Base-by-base conservation (phyloP, 768 basidiomycete genomes). In the Leucosporidium creatinivorum region DNA sequence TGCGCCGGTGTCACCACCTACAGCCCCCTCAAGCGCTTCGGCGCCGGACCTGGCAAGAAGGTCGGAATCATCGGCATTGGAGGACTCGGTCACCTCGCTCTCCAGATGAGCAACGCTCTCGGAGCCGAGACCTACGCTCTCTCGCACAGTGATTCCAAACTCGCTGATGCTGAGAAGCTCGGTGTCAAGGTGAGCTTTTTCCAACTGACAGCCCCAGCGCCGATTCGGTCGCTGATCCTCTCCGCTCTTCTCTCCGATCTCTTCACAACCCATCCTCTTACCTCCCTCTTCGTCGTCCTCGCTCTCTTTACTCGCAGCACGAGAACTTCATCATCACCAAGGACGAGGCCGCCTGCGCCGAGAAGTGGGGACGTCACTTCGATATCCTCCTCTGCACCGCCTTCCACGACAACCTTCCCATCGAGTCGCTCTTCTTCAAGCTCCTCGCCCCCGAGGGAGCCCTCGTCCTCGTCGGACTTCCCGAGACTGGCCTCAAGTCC, bases 61-160 rank as follows among this genome's bases (percentile, higher is more conserved):
- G 84, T 89, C 68, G 87, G 85, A 48, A 75, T 88, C 51, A 80
- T 87, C 70, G 86, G 86, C 39, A 81, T 88, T 28, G 86, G 86
- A 50, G 86, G 86, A 30, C 79, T 86, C 25, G 75, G 75, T 28
- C 70, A 75, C 66, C 68, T 66, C 25, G 71, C 33, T n/a, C 25
- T 72, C 10, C 63, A 72, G 58, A 51, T 64, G 48, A 70, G 68
- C 18, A 56, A 44, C 15, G 83, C 71, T 4, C 60, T 72, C 58
- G 71, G 67, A 8, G 50, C 51, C n/a, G 50, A 39, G 13, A 82
- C 85, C 25, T 82, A 81, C 50, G 85, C 82, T 0, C 85, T 86
- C 76, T 82, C 85, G 5, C 85, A 85, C 76, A 81, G 81, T 23
- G 70, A 78, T 23, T 74, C 76, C 63, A 86, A 86, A 77, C 76